phyloP scores from a whole-genome alignment of 148 eudicot species.

The Camellia sinensis region DNA sequence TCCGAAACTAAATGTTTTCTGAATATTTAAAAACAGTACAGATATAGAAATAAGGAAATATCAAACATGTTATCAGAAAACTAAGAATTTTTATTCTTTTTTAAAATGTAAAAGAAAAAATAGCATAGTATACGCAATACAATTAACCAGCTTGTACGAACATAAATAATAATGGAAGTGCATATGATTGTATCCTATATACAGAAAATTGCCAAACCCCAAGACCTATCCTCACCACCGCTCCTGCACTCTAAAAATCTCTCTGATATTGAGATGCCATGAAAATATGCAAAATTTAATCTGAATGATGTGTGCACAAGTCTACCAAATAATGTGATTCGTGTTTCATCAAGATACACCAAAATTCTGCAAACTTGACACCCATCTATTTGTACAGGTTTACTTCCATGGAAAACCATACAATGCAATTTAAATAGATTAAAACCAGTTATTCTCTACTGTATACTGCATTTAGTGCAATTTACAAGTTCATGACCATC shows the following conservation, averaged over 20 bases:
- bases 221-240: neutral
- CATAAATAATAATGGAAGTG: neutral
- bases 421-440: conserved; percentile 1
- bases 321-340: neutral
- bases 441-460: neutral
- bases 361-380: neutral
- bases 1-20: neutral
- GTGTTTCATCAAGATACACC: neutral
- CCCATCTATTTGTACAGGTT: neutral
- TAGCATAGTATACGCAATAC: neutral
- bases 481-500: neutral
- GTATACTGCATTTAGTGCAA: neutral
- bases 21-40: conserved; percentile 3
- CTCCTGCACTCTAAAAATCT: neutral
- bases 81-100: neutral
- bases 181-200: neutral
- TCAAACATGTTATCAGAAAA: neutral
- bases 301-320: too few species aligned
- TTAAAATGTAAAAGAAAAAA: neutral
- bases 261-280: neutral
- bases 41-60: neutral
- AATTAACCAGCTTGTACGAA: neutral
- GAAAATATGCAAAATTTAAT: neutral
- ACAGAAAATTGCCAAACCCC: neutral
- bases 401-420: neutral